These are phyloP conservation scores for Saccharum spontaneum DNA, from an alignment of 176 grass and related monocot species.

Conservation along the genomic window DNA sequence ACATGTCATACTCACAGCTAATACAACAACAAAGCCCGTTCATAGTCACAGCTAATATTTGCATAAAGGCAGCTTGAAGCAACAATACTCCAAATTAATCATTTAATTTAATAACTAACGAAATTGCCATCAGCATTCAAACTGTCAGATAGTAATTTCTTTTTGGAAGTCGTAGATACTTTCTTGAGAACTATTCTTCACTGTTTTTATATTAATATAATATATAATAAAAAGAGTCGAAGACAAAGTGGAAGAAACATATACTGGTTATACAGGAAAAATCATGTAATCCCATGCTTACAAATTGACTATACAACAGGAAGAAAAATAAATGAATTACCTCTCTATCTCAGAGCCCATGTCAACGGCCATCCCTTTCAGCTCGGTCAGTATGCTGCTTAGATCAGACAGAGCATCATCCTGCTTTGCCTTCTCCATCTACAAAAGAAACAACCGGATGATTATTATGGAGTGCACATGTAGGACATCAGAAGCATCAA, in stretches of 20 bases:
- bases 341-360: constrained; percentile 88
- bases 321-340: constrained; percentile 23
- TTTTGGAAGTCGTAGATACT: not conserved
- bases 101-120: not conserved
- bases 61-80: not conserved
- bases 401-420: constrained; percentile 79
- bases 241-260: not conserved
- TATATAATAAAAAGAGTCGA: not conserved
- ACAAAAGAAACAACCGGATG: not conserved
- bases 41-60: not conserved
- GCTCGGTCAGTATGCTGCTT: constrained; percentile 64
- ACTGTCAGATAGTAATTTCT: not conserved
- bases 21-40: no score
- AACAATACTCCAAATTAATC: not conserved
- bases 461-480: constrained; percentile 5
- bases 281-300: not conserved
- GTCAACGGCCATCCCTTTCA: constrained; percentile 87
- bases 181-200: not conserved
- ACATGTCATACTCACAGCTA: not conserved
- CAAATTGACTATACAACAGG: not conserved
- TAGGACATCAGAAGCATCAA: not conserved
- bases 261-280: not conserved
- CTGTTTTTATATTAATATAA: not conserved
- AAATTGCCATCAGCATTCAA: not conserved
- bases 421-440: constrained; percentile 92